phyloP scores from a whole-genome alignment of 192 early-diverging fungal genomes.

The Cladochytrium replicatum region DNA sequence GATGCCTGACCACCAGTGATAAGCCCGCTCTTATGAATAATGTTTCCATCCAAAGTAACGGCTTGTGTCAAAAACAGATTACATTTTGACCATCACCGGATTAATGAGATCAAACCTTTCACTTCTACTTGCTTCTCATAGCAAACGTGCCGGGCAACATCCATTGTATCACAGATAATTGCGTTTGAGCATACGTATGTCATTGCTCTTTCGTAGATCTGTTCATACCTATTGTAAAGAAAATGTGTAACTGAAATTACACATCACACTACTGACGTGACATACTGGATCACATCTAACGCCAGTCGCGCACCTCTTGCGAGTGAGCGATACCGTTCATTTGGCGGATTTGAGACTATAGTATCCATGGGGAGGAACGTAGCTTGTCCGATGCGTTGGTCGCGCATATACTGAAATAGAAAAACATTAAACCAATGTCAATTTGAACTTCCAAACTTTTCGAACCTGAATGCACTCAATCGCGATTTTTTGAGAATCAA shows the following conservation, averaged over 20 bases:
- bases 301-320: constrained; percentile 82
- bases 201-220: constrained; percentile 58
- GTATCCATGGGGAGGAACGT: constrained; percentile 92
- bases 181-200: constrained; percentile 87
- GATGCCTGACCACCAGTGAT: constrained; percentile 68
- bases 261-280: constrained; percentile 49
- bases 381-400: constrained; percentile 82
- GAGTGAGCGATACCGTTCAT: constrained; percentile 71
- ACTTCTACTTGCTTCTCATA: constrained; percentile 76
- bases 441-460: constrained; percentile 2
- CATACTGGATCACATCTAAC: constrained; percentile 84
- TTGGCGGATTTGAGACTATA: constrained; percentile 57
- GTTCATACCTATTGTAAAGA: no score
- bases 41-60: constrained; percentile 84
- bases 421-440: neutral
- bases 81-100: neutral
- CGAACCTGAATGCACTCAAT: constrained; percentile 86
- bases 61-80: constrained; percentile 31
- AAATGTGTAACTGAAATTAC: no score
- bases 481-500: constrained; percentile 83
- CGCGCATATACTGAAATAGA: constrained; percentile 61
- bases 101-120: constrained; percentile 41
- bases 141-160: constrained; percentile 74
- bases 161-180: constrained; percentile 81
- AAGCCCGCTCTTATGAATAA: constrained; percentile 92